A percentile compares a stretch with the other conserved stretches of the same genome.
These are phyloP conservation scores for Castanea sativa DNA, from an alignment of 306 rosid species.

Conservation along the genomic window DNA sequence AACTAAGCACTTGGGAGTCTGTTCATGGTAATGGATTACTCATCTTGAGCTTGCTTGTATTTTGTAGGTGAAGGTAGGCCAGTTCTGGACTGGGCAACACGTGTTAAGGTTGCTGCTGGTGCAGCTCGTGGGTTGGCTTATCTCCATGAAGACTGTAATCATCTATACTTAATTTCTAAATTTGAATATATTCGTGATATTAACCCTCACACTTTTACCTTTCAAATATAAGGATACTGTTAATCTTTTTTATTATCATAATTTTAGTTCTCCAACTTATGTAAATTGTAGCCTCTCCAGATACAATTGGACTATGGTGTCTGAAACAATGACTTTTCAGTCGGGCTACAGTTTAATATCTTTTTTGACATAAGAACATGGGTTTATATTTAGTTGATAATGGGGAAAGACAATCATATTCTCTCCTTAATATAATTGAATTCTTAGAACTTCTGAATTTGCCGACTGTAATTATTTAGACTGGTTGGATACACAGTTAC, in stretches of 20 bases:
- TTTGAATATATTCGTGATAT: neutral
- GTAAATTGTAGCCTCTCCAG: neutral
- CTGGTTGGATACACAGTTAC: too few relatives aligned
- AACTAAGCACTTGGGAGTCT: constrained; percentile 13
- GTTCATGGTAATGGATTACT: constrained; percentile 14
- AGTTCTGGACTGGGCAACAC: constrained; percentile 73
- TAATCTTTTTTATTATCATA: neutral
- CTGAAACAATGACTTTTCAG: neutral
- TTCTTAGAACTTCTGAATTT: too few relatives aligned
- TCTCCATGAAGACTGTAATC: constrained; percentile 96
- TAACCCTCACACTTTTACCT: neutral
- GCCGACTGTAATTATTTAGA: too few relatives aligned
- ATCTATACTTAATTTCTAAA: constrained; percentile 6
- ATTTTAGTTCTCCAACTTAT: neutral
- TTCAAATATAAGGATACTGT: neutral
- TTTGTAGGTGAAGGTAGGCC: constrained; percentile 55
- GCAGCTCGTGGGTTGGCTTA: constrained; percentile 94
- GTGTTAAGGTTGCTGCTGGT: constrained; percentile 82
- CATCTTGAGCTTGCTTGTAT: constrained; percentile 14
- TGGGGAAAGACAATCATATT: neutral
- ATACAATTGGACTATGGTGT: neutral
- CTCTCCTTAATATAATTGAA: neutral
- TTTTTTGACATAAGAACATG: neutral
- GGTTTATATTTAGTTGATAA: neutral
- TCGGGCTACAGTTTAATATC: neutral